Base-by-base conservation (phyloP, 345 rosid species). In the Citrus medica region DNA sequence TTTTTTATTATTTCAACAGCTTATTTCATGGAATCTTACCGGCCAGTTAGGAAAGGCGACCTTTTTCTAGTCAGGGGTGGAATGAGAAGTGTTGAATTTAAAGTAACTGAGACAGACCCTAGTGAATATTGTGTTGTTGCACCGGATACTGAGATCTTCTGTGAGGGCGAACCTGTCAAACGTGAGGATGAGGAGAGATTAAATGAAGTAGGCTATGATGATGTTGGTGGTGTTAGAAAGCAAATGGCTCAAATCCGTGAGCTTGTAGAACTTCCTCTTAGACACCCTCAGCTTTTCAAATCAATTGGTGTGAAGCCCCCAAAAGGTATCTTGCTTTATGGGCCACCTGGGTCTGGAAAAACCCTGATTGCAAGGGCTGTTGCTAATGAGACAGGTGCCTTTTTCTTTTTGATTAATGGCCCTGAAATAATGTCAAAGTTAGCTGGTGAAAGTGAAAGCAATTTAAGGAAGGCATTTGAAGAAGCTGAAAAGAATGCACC, bases 181-280 rank as follows among this genome's bases (percentile, higher is more conserved):
- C 76, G 88, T 69, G 88, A 87, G 76, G 88, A 85, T 69, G 88
- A 87, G 67, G 76, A 87, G 74, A 80, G 83, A 60, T 77, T 85
- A 72, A 83, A 85, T 63, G 88, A 87, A 53, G 83, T 85, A 27
- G 88, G 87, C 17, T 87, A 85, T 78, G 88, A 85, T 80, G 87
- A 87, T 74, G 87, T 83, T 78, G 88, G 88, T 62, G 90, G 87
- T 69, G 88, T 87, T 32, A 83, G 90, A 33, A 83, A 83, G 77
- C 90, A 87, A 60, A 83, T 87, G 90, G 85, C 88, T 73, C 90
- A 82, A 81, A 87, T 87, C 61, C 81, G 90, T 70, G 88, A 87
- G 80, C 71, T 85, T n/a, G 90, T 87, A 48, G 88, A 87, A 79
- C 85, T 87, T 46, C 88, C 88, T 38, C 62, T 83, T 7, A 79